Evolutionary conservation across 2,329 filamentous ascomycete species (phyloP).

Genomic region (Zelopaecilomyces penicillatus): DNA sequence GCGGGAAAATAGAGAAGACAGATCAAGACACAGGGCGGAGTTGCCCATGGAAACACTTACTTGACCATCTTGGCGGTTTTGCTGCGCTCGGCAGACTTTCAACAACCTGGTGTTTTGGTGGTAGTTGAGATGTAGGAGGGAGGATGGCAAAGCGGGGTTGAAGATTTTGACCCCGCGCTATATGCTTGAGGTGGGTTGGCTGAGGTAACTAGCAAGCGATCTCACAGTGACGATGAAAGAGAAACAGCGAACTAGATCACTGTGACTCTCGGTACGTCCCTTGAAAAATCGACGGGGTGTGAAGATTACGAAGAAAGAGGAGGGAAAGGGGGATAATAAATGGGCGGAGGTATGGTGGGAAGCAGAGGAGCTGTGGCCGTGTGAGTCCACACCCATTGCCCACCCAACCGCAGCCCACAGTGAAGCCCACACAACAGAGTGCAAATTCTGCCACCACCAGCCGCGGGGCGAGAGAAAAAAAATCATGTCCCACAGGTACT

Average conservation of each 20-base stretch:
- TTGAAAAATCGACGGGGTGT: constrained; percentile 16
- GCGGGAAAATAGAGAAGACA: constrained; percentile 4
- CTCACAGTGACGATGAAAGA: constrained; percentile 25
- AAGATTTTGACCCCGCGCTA: constrained; percentile 34
- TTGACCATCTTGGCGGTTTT: constrained; percentile 99
- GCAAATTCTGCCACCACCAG: too few relatives aligned
- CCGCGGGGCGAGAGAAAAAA: too few relatives aligned
- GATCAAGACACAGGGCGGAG: constrained; percentile 5
- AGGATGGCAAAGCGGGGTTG: constrained; percentile 35
- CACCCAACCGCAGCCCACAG: too few relatives aligned
- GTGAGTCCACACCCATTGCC: too few relatives aligned
- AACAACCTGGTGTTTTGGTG: constrained; percentile 25
- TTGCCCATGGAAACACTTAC: constrained; percentile 53
- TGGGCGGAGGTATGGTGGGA: not conserved
- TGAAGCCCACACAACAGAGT: too few relatives aligned
- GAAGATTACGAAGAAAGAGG: constrained; percentile 2
- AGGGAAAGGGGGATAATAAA: constrained; percentile 1
- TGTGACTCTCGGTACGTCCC: constrained; percentile 33
- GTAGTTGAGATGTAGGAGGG: constrained; percentile 19
- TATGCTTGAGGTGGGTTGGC: constrained; percentile 14
- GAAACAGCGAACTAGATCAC: constrained; percentile 30
- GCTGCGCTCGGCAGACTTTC: constrained; percentile 35
- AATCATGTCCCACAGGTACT: too few relatives aligned
- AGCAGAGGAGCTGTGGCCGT: not conserved
- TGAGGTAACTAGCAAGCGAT: constrained; percentile 16